Evolutionary conservation across 352 stramenopile species (phyloP), one percentile per base, ranked within the genome.

Genomic region (Globisporangium nunn): DNA sequence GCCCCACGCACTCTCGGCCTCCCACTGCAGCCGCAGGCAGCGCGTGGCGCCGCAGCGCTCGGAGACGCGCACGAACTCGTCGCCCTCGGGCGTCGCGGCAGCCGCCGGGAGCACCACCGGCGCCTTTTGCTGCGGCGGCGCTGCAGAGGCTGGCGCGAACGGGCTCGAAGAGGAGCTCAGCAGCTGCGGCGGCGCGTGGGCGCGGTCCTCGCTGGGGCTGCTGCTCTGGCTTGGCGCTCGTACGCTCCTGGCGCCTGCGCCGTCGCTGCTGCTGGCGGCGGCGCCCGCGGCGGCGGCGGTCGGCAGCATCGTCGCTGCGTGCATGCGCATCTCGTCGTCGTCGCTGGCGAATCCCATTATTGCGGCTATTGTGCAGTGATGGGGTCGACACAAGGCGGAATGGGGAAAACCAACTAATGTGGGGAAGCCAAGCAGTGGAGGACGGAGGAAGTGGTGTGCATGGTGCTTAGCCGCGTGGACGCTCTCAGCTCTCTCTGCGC

Each of bases 11-110:
- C 82, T 85, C 57, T 92, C 80, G 6, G 79, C 71, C 54, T 92
- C 82, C 82, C 82, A 92, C 60, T 91, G 80, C 15, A 91, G 45
- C 48, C 82, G 82, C 52, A 88, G 82, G 58, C 82, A 91, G 53
- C 83, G 76, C 35, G 55, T 67, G 15, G 80, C 74, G 54, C 70
- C 77, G 66, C 82, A 92, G 50, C 81, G 75, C 40, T 71, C 66
- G 0, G 79, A 89, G 1, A 92, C 75, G 6, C 78, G 70, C 17
- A 92, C 50, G 35, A 67, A 70, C 4, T 89, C 80, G 37, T 88
- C 72, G 7, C 48, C 62, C 4, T 61, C 59, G 35, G 62, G 51
- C 8, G 63, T 58, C 14, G 45, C 33, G 29, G 50, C 29, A 11
- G 56, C 29, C n/a, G 49, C 40, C 44, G 51, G 41, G 5, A 52